Conservation (phyloP, 192 early-diverging fungal species). For the Radiomyces spectabilis region DNA sequence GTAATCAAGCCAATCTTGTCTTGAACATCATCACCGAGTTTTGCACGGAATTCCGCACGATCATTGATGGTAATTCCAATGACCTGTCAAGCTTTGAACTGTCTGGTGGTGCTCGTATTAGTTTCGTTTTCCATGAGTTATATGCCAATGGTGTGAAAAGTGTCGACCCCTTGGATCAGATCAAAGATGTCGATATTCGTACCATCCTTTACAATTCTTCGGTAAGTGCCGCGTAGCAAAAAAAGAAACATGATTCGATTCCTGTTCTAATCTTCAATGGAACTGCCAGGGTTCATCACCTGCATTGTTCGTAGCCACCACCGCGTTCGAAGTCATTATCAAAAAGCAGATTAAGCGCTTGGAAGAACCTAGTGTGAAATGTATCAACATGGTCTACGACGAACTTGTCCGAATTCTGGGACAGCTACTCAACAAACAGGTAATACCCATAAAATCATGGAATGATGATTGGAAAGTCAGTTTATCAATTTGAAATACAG, state of each 20-base stretch:
- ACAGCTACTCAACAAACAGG: constrained; percentile 85
- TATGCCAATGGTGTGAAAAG: constrained; percentile 84
- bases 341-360: constrained; percentile 98
- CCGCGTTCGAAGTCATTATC: constrained; percentile 96
- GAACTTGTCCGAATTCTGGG: constrained; percentile 94
- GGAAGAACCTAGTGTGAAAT: constrained; percentile 96
- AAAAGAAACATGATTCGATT: background rate
- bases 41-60: constrained; percentile 90
- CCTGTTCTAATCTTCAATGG: background rate
- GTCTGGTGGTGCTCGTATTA: constrained; percentile 96
- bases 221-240: constrained; percentile 28
- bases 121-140: constrained; percentile 99
- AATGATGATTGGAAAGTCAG: background rate
- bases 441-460: constrained; percentile 11
- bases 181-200: constrained; percentile 98
- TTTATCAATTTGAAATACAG: constrained; percentile 14
- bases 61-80: constrained; percentile 93
- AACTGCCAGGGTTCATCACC: constrained; percentile 79
- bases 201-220: constrained; percentile 98
- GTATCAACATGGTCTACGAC: constrained; percentile 93
- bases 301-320: constrained; percentile 95
- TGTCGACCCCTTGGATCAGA: constrained; percentile 97
- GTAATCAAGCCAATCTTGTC: constrained; percentile 80
- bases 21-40: constrained; percentile 99
- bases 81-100: constrained; percentile 94